phyloP scores from a whole-genome alignment of 2,329 filamentous ascomycete genomes.

The Talaromyces atroroseus region DNA sequence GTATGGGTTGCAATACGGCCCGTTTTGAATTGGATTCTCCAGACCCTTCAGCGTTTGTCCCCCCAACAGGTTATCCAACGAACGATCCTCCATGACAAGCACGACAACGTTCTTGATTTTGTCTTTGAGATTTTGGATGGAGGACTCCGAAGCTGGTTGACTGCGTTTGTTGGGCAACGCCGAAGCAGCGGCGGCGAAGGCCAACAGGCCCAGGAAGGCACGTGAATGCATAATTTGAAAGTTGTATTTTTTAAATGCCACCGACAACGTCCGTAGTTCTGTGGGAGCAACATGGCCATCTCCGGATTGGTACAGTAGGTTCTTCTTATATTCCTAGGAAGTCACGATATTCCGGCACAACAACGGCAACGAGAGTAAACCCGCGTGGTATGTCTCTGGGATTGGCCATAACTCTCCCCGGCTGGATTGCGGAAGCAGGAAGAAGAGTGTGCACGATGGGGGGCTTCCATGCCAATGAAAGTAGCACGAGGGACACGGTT shows the following conservation, averaged over 20 bases:
- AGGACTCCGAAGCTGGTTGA: conserved; percentile 6
- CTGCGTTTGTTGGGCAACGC: conserved; percentile 10
- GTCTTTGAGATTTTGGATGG: conserved; percentile 13
- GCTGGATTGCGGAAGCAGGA: neutral
- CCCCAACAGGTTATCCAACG: conserved; percentile 38
- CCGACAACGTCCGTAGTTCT: no score
- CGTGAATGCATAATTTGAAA: conserved; percentile 5
- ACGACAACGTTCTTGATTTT: conserved; percentile 48
- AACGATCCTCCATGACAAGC: conserved; percentile 41
- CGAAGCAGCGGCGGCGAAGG: conserved; percentile 6
- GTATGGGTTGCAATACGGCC: conserved; percentile 38
- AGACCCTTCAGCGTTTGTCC: conserved; percentile 33
- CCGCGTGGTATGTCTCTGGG: neutral
- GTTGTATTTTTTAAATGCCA: no score
- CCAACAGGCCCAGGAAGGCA: conserved; percentile 10
- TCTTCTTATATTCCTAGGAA: neutral
- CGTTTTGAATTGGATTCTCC: conserved; percentile 29
- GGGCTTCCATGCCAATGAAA: neutral
- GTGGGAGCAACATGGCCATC: neutral
- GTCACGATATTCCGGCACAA: no score
- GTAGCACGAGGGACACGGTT: neutral
- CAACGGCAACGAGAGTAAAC: neutral
- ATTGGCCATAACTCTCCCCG: neutral
- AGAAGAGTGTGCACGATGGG: neutral
- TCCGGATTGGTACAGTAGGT: no score